Evolutionary conservation across 2,329 filamentous ascomycete genomes (phyloP).

Genomic region (Beauveria brongniartii): DNA sequence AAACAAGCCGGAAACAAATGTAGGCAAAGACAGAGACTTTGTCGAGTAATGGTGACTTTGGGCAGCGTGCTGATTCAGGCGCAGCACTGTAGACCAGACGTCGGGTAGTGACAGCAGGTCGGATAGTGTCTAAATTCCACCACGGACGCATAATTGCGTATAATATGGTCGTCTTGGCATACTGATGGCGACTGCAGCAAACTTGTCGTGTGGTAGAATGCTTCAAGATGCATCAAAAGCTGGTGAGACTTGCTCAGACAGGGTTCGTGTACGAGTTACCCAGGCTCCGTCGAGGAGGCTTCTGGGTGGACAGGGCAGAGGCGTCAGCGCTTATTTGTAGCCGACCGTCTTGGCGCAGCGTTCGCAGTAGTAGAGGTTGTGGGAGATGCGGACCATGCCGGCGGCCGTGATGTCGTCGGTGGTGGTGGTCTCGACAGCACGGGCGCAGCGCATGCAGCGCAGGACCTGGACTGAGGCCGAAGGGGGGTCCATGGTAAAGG

Average conservation of each 20-base stretch:
- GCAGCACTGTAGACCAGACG: not conserved
- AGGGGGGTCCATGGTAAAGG: conserved; percentile 42
- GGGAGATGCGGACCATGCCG: conserved; percentile 57
- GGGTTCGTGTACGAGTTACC: not conserved
- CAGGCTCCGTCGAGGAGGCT: not conserved
- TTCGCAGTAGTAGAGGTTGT: conserved; percentile 59
- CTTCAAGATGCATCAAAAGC: not conserved
- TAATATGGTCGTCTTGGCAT: not conserved
- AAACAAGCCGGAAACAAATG: not conserved
- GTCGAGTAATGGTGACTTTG: not conserved
- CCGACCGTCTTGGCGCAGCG: conserved; percentile 56
- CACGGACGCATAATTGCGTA: not conserved
- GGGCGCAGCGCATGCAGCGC: conserved; percentile 55
- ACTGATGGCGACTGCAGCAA: not conserved
- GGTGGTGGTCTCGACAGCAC: conserved; percentile 51
- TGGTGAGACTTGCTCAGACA: not conserved
- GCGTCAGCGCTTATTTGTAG: conserved; percentile 41
- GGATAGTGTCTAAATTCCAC: not conserved
- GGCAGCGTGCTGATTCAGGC: not conserved
- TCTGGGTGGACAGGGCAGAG: not conserved
- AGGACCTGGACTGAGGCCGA: conserved; percentile 49
- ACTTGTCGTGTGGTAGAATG: not conserved
- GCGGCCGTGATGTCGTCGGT: conserved; percentile 50
- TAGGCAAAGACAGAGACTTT: not conserved
- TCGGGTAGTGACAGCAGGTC: not conserved